Evolutionary conservation across 371 early-diverging fungal species (phyloP).

Genomic region (Apophysomyces elegans): DNA sequence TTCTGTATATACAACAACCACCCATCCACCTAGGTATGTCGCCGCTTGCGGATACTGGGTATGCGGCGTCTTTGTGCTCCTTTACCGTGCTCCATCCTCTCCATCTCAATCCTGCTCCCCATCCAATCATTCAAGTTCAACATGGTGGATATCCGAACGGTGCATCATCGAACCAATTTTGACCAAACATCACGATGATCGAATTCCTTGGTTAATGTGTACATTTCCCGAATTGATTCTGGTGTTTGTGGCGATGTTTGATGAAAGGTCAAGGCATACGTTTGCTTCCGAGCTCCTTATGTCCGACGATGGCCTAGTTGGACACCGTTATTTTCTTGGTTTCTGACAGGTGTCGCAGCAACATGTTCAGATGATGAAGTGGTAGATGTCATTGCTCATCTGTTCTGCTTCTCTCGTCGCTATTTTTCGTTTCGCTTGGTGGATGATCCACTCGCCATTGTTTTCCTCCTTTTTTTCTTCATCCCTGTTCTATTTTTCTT

Average conservation of each 20-base stretch:
- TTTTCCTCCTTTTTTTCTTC: neutral
- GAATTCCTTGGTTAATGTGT: constrained; percentile 7
- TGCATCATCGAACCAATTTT: neutral
- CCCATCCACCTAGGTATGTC: constrained; percentile 8
- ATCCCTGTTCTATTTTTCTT: neutral
- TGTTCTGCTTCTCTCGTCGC: neutral
- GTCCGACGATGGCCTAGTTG: constrained; percentile 6
- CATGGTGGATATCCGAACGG: neutral
- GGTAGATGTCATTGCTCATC: neutral
- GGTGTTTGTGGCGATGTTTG: constrained; percentile 7
- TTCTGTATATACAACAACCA: constrained; percentile 6
- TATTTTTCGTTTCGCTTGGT: neutral
- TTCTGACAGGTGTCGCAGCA: constrained; percentile 3
- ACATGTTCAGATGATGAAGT: neutral
- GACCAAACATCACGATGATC: neutral
- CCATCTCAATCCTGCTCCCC: neutral
- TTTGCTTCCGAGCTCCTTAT: constrained; percentile 6
- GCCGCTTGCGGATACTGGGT: constrained; percentile 2
- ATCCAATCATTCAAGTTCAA: neutral
- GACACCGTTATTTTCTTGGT: neutral
- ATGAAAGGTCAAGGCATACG: constrained; percentile 4
- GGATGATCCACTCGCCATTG: neutral
- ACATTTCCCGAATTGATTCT: constrained; percentile 20
- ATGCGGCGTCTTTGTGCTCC: constrained; percentile 6
- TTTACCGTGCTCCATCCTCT: constrained; percentile 8